Conservation (phyloP, 2,329 filamentous ascomycete genomes). For the Aspergillus ochraceoroseus region DNA sequence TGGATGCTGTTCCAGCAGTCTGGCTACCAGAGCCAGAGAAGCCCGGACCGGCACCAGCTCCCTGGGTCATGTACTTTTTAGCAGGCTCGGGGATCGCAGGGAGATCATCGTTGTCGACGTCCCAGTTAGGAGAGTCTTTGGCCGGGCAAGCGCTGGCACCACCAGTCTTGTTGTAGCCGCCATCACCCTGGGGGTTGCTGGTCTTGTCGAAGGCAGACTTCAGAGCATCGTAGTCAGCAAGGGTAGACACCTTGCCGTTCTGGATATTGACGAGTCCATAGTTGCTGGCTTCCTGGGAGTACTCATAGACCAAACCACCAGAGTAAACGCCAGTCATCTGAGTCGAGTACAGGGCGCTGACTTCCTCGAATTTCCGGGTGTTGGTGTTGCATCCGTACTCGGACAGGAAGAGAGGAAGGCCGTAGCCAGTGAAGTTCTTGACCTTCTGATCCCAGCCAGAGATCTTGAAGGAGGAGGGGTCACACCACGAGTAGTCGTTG, state of each 20-base stretch:
- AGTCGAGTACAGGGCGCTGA: conserved; percentile 69
- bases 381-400: conserved; percentile 89
- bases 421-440: conserved; percentile 78
- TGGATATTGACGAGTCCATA: conserved; percentile 73
- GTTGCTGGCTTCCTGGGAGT: conserved; percentile 74
- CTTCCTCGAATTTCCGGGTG: conserved; percentile 74
- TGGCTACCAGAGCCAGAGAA: conserved; percentile 55
- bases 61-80: conserved; percentile 53
- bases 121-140: conserved; percentile 51
- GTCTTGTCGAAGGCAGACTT: conserved; percentile 50
- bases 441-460: conserved; percentile 88
- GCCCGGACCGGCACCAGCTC: conserved; percentile 55
- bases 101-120: conserved; percentile 51
- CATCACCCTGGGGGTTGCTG: conserved; percentile 51
- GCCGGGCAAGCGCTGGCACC: conserved; percentile 52
- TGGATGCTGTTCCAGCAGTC: conserved; percentile 49
- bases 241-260: conserved; percentile 52
- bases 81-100: conserved; percentile 55
- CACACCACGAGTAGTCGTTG: conserved; percentile 76
- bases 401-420: conserved; percentile 86
- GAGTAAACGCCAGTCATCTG: conserved; percentile 91
- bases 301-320: conserved; percentile 94
- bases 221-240: conserved; percentile 59
- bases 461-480: conserved; percentile 67
- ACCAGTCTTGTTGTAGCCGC: conserved; percentile 55